phyloP scores from a whole-genome alignment of 495 filamentous ascomycete species.

The Xylaria curta region DNA sequence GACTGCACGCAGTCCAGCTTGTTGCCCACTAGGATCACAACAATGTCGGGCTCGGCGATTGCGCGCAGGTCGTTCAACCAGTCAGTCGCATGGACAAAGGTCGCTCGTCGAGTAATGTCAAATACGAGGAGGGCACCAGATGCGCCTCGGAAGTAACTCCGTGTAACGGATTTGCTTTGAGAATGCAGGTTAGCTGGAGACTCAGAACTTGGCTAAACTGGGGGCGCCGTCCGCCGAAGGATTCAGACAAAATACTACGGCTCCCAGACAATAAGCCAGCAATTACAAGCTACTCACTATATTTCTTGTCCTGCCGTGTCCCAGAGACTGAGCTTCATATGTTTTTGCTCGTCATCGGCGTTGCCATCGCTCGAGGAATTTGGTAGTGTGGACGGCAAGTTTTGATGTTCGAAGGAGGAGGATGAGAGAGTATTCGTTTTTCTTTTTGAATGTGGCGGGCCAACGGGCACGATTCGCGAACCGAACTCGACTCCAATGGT shows the following conservation, averaged over 20 bases:
- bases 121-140: slow-evolving; percentile 93
- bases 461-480: slow-evolving; percentile 89
- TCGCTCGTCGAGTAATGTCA: slow-evolving; percentile 86
- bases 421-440: not conserved
- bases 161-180: slow-evolving; percentile 78
- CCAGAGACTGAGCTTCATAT: slow-evolving; percentile 82
- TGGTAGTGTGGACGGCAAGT: slow-evolving; percentile 46
- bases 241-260: not conserved
- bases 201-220: not conserved
- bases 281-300: slow-evolving; percentile 32
- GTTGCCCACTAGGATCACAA: slow-evolving; percentile 93
- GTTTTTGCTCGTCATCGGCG: slow-evolving; percentile 62
- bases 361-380: slow-evolving; percentile 25
- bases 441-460: slow-evolving; percentile 67
- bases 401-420: slow-evolving; percentile 42
- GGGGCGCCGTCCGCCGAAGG: not conserved
- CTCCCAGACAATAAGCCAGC: not conserved
- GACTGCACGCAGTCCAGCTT: slow-evolving; percentile 76
- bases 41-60: slow-evolving; percentile 92
- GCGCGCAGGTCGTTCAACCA: slow-evolving; percentile 93
- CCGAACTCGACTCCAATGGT: slow-evolving; percentile 99
- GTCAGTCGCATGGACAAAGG: slow-evolving; percentile 81
- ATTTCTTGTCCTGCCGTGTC: slow-evolving; percentile 98
- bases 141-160: slow-evolving; percentile 93
- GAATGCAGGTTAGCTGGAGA: slow-evolving; percentile 3